A percentile compares a stretch with the other conserved stretches of the same genome.
Conservation (phyloP, 2,329 filamentous ascomycete genomes). For the Aspergillus floridensis region DNA sequence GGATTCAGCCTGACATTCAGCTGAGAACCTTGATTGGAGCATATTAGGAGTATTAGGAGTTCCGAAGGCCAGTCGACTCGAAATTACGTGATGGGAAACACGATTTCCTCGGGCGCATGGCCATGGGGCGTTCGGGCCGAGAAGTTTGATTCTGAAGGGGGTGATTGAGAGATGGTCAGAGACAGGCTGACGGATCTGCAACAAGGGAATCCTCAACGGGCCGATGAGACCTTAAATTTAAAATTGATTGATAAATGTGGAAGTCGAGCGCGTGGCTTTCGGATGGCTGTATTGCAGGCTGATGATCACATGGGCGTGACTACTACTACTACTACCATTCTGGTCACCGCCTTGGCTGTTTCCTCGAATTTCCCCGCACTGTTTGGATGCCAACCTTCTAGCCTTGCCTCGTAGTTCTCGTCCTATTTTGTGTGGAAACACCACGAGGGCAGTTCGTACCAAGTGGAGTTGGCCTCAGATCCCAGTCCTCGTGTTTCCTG, state of each 20-base stretch:
- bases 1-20: background rate
- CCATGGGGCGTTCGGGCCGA: background rate
- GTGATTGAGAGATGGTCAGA: background rate
- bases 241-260: background rate
- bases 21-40: background rate
- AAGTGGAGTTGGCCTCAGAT: background rate
- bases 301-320: background rate
- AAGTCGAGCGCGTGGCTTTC: background rate
- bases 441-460: background rate
- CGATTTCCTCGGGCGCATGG: background rate
- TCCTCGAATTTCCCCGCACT: background rate
- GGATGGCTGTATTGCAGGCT: no score
- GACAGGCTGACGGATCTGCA: background rate
- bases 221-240: background rate
- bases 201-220: background rate
- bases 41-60: no score
- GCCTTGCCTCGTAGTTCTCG: no score
- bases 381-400: background rate
- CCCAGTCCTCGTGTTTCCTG: background rate
- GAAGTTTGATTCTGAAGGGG: background rate
- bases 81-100: slow-evolving; percentile 2
- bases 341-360: background rate
- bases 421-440: background rate
- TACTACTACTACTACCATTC: background rate
- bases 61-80: background rate